A percentile compares a stretch with the other conserved stretches of the same genome.
These are phyloP conservation scores for Penicillium sp. DNA, from an alignment of 2,329 filamentous ascomycete species.

Conservation along the genomic window DNA sequence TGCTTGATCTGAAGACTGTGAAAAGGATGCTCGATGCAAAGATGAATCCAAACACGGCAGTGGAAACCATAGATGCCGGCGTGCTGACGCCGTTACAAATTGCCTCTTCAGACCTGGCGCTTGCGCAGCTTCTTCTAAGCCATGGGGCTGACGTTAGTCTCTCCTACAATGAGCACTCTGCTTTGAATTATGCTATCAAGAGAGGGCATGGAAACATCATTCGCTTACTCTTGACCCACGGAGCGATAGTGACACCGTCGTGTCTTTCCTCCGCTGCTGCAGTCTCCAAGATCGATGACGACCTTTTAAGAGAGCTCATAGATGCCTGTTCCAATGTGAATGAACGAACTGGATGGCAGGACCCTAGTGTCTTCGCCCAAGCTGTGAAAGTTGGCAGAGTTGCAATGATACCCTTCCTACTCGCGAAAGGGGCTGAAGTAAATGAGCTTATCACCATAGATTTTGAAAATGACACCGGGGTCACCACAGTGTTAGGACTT, in stretches of 20 bases:
- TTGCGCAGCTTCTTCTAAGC: slow-evolving; percentile 12
- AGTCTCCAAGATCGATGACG: not conserved
- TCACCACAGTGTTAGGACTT: slow-evolving; percentile 1
- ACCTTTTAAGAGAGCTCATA: not conserved
- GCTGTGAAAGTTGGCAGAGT: slow-evolving; percentile 1
- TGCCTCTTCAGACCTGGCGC: not conserved
- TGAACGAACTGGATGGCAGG: not conserved
- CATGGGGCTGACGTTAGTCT: slow-evolving; percentile 15
- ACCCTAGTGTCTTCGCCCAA: not conserved
- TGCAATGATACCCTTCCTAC: not conserved
- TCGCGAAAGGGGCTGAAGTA: slow-evolving; percentile 8
- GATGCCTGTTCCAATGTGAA: slow-evolving; percentile 8
- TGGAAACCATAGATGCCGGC: too few species aligned
- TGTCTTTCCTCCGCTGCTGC: not conserved
- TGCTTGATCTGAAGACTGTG: slow-evolving; percentile 6
- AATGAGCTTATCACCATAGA: not conserved
- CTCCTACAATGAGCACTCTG: not conserved
- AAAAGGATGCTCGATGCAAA: slow-evolving; percentile 6
- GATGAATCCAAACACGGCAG: slow-evolving; percentile 6
- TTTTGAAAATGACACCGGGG: not conserved
- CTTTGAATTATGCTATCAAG: slow-evolving; percentile 9
- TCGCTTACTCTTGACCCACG: slow-evolving; percentile 1
- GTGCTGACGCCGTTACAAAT: not conserved
- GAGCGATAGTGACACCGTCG: slow-evolving; percentile 4
- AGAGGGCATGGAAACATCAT: not conserved